Evolutionary conservation across 192 early-diverging fungal genomes (phyloP), one percentile per base, ranked within the genome.

Genomic region (Borealophlyctis nickersoniae): DNA sequence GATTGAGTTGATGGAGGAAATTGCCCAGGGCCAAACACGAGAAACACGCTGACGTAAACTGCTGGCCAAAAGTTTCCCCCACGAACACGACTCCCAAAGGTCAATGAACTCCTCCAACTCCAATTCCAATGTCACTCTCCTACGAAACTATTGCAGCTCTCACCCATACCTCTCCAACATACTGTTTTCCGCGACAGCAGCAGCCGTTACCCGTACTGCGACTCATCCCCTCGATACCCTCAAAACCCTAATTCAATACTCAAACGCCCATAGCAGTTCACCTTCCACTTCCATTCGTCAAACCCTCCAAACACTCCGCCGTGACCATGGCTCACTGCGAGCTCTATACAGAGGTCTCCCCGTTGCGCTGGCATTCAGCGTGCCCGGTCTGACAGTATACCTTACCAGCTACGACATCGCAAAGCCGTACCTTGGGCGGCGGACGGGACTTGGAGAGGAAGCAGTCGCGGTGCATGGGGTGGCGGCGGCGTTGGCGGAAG

Each of bases 211-310:
- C 3, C 69, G 91, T 24, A 59, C 79, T 22, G 61, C 77, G 35
- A 88, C 89, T 4, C 87, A 91, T 69, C 91, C 91, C 22, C 65
- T 92, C 50, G 91, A 92, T 67, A 90, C 91, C 30, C 60, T 92
- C 59, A 89, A 91, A 45, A 89, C 87, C 27, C 73, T 83, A 19
- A 65, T 87, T 55, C 91, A 91, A 62, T 78, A 72, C 29, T 61
- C 32, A 62, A 58, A 57, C 59, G 63, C 62, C 35, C 62, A 30
- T 52, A 66, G 34, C 63, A 56, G 39, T 24, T 22, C 19, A 24
- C 52, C 49, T 29, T 13, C 60, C 26, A 30, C 36, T 50, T n/a
- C 54, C 3, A 35, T 66, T 23, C 56, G 33, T 28, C 36, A 49
- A 53, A 52, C 70, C 54, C 53, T 73, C 0, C 52, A 22, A 1